These are phyloP conservation scores for Ziziphus jujuba DNA, from an alignment of 306 rosid species.

Conservation along the genomic window DNA sequence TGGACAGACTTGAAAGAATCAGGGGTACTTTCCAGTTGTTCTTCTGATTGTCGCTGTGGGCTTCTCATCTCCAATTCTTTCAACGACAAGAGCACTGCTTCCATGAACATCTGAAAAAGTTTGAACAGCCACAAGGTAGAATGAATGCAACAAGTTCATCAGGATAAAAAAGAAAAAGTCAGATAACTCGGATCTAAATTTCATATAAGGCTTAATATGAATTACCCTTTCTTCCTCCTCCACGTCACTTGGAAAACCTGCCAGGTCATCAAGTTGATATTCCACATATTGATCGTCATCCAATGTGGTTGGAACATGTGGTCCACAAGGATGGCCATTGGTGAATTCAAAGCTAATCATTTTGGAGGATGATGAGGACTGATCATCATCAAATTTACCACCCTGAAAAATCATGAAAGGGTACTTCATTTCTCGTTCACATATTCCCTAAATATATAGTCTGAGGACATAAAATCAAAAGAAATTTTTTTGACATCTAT, in stretches of 20 bases:
- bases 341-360: slow-evolving; percentile 94
- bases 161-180: slow-evolving; percentile 5
- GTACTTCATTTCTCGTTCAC: too few relatives aligned
- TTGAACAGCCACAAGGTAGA: slow-evolving; percentile 8
- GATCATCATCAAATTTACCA: slow-evolving; percentile 41
- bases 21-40: slow-evolving; percentile 25
- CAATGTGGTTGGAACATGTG: slow-evolving; percentile 57
- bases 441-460: too few relatives aligned
- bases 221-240: slow-evolving; percentile 83
- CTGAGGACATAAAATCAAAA: too few relatives aligned
- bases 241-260: slow-evolving; percentile 63
- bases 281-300: slow-evolving; percentile 84
- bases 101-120: slow-evolving; percentile 68
- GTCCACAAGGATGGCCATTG: slow-evolving; percentile 56
- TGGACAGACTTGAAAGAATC: slow-evolving; percentile 25
- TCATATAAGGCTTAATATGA: slow-evolving; percentile 8
- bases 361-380: slow-evolving; percentile 64
- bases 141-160: not conserved
- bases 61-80: slow-evolving; percentile 54
- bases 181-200: not conserved
- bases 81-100: slow-evolving; percentile 66
- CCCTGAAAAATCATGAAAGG: slow-evolving; percentile 45
- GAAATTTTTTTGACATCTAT: too few relatives aligned
- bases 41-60: slow-evolving; percentile 38
- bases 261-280: slow-evolving; percentile 72